A percentile compares a stretch with the other conserved stretches of the same genome.
Conservation (phyloP, 2,329 filamentous ascomycete genomes). For the Talaromyces funiculosus region DNA sequence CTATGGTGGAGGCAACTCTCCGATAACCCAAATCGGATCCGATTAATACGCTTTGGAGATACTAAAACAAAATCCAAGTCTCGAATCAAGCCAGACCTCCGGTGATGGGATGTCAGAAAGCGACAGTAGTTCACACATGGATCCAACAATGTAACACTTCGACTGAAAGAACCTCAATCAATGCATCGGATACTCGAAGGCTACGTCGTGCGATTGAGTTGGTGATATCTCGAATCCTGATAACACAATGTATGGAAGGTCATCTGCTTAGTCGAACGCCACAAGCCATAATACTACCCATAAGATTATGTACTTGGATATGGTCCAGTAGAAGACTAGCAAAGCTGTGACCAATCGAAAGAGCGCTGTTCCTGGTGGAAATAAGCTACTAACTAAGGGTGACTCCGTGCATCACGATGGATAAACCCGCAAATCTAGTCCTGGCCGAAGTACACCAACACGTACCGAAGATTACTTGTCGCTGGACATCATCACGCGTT, state of each 20-base stretch:
- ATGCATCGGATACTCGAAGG: neutral
- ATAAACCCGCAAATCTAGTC: neutral
- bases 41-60: neutral
- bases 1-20: neutral
- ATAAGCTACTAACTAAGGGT: neutral
- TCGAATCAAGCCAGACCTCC: neutral
- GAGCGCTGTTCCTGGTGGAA: neutral
- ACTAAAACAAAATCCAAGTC: neutral
- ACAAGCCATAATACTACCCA: constrained; percentile 10
- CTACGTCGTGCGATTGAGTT: neutral
- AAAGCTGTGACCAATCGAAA: neutral
- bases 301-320: neutral
- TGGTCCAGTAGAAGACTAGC: neutral
- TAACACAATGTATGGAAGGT: neutral
- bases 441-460: neutral
- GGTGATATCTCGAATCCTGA: neutral
- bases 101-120: neutral
- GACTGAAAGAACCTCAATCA: neutral
- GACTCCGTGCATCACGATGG: neutral
- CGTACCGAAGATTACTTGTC: neutral
- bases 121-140: neutral
- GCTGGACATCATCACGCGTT: neutral
- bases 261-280: constrained; percentile 4
- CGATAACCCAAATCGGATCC: neutral
- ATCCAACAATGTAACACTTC: constrained; percentile 3